Evolutionary conservation across 495 filamentous ascomycete genomes (phyloP).

Genomic region (Talaromyces nanjingensis): DNA sequence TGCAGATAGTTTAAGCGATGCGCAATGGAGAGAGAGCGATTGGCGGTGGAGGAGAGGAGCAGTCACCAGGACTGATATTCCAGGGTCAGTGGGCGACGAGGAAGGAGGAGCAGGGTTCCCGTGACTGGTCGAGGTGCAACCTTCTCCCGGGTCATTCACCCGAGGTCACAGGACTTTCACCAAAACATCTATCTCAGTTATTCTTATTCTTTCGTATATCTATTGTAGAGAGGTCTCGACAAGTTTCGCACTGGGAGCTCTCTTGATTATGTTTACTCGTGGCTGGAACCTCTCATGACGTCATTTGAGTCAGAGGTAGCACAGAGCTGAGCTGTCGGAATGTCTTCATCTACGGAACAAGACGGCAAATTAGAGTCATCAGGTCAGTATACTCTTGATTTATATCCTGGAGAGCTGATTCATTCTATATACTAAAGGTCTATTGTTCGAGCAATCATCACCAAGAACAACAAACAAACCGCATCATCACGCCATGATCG

Average conservation of each 20-base stretch:
- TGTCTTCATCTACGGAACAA: neutral
- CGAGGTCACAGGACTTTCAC: constrained; percentile 4
- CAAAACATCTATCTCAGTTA: neutral
- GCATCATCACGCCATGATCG: neutral
- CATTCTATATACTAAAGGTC: constrained; percentile 1
- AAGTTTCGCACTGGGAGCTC: neutral
- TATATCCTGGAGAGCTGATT: neutral
- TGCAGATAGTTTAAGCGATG: neutral
- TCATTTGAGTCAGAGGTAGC: constrained; percentile 1
- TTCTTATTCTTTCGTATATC: neutral
- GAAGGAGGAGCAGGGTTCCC: neutral
- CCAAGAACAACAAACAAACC: neutral
- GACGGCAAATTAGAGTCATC: neutral
- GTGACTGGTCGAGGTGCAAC: constrained; percentile 1
- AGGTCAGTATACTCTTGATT: neutral
- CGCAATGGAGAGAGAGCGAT: neutral
- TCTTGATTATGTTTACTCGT: neutral
- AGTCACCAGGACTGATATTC: constrained; percentile 4
- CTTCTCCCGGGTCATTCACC: neutral
- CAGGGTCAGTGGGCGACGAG: neutral
- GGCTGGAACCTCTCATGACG: neutral
- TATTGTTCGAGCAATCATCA: constrained; percentile 5
- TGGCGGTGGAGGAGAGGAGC: neutral
- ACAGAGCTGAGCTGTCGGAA: neutral
- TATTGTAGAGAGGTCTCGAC: neutral